Conservation (phyloP, 441 rosid species). For the Arabidopsis lyrata region DNA sequence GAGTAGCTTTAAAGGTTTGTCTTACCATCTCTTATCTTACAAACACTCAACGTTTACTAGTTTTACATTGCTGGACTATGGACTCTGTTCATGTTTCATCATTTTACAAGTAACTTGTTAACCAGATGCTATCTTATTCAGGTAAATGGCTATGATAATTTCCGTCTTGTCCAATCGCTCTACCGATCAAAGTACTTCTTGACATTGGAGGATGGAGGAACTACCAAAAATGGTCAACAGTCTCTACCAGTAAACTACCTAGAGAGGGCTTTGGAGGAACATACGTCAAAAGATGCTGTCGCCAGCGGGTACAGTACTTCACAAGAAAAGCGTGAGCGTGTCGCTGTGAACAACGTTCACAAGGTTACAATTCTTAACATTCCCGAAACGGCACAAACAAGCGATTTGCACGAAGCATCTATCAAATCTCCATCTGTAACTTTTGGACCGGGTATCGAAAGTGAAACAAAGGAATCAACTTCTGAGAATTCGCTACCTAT, state of each 20-base stretch:
- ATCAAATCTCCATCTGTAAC: slow-evolving; percentile 35
- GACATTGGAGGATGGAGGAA: slow-evolving; percentile 48
- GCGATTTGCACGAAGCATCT: slow-evolving; percentile 47
- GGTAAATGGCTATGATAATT: slow-evolving; percentile 58
- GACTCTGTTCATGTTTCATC: background rate
- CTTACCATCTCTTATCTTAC: slow-evolving; percentile 21
- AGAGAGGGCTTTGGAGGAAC: slow-evolving; percentile 49
- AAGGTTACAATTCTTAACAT: slow-evolving; percentile 89
- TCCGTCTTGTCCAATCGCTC: slow-evolving; percentile 77
- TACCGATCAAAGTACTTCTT: slow-evolving; percentile 86
- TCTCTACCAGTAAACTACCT: slow-evolving; percentile 47
- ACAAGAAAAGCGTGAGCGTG: slow-evolving; percentile 34
- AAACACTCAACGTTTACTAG: slow-evolving; percentile 17
- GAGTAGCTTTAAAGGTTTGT: slow-evolving; percentile 82
- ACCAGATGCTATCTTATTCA: slow-evolving; percentile 13
- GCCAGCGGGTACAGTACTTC: slow-evolving; percentile 43
- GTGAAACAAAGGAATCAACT: slow-evolving; percentile 44
- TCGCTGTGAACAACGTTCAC: slow-evolving; percentile 57
- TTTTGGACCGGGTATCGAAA: slow-evolving; percentile 40
- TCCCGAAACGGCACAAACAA: slow-evolving; percentile 65
- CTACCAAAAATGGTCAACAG: slow-evolving; percentile 48
- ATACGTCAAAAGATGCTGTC: slow-evolving; percentile 44
- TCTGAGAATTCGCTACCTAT: slow-evolving; percentile 47
- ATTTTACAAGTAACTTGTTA: slow-evolving; percentile 19
- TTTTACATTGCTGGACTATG: background rate